Evolutionary conservation across 805 yeast genomes (phyloP).

Genomic region (Wickerhamiella allomyrinae): DNA sequence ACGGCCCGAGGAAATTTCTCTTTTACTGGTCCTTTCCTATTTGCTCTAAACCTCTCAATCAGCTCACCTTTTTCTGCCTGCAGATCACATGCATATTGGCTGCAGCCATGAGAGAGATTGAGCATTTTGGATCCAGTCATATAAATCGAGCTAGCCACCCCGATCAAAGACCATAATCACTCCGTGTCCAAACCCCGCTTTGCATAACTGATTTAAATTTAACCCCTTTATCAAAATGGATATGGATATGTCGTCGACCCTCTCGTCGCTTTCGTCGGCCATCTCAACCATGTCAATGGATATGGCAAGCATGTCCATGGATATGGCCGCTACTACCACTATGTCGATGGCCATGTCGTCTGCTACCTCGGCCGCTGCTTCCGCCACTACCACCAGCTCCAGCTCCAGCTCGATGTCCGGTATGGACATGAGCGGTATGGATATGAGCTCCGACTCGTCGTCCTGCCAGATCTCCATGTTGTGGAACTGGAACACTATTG

Average conservation of each 20-base stretch:
- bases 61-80: too few relatives aligned
- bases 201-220: too few relatives aligned
- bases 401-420: conserved; percentile 7
- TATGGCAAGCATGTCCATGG: conserved; percentile 14
- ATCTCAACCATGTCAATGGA: conserved; percentile 8
- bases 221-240: not conserved
- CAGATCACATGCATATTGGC: too few relatives aligned
- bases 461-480: conserved; percentile 35
- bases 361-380: conserved; percentile 1
- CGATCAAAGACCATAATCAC: not conserved
- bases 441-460: conserved; percentile 7
- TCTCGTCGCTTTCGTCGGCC: conserved; percentile 1
- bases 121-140: not conserved
- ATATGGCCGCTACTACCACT: conserved; percentile 8
- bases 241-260: conserved; percentile 2
- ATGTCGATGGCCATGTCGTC: conserved; percentile 10
- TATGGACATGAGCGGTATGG: conserved; percentile 11
- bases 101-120: not conserved
- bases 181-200: not conserved
- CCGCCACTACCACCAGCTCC: conserved; percentile 1
- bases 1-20: too few relatives aligned
- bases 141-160: not conserved
- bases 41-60: too few relatives aligned
- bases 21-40: too few relatives aligned
- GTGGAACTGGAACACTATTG: conserved; percentile 63